Evolutionary conservation across 2,329 filamentous ascomycete genomes (phyloP).

Genomic region (Fusarium sp.): DNA sequence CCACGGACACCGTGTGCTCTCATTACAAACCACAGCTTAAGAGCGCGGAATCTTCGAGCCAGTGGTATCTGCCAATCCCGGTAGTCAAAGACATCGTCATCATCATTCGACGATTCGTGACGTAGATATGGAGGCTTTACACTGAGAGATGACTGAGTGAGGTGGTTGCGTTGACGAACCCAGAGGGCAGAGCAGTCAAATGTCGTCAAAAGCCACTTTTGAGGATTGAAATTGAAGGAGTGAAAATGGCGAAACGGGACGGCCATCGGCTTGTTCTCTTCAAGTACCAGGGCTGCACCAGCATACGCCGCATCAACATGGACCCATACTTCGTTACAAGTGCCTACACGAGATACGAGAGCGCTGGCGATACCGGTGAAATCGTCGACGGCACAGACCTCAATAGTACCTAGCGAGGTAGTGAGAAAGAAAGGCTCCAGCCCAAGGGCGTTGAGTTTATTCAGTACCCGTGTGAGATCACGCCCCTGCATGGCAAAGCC

Average conservation of each 20-base stretch:
- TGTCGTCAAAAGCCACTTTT: constrained; percentile 98
- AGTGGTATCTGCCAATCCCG: constrained; percentile 98
- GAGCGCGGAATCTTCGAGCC: constrained; percentile 85
- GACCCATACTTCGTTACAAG: constrained; percentile 78
- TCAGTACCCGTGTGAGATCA: constrained; percentile 66
- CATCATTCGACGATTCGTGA: constrained; percentile 81
- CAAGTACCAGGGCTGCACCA: constrained; percentile 84
- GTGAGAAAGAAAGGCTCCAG: constrained; percentile 91
- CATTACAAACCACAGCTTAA: constrained; percentile 97
- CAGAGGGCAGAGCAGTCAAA: constrained; percentile 89
- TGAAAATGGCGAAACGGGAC: constrained; percentile 77
- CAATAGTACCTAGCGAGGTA: constrained; percentile 86
- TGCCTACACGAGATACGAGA: constrained; percentile 62
- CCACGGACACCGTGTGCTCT: constrained; percentile 85
- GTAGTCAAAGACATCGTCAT: constrained; percentile 91
- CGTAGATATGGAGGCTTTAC: constrained; percentile 86
- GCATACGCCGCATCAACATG: constrained; percentile 96
- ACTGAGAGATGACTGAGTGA: constrained; percentile 80
- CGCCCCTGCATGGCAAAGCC: constrained; percentile 79
- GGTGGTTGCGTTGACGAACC: constrained; percentile 80
- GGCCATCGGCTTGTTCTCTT: constrained; percentile 82
- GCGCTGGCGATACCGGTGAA: constrained; percentile 68
- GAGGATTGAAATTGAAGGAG: constrained; percentile 95
- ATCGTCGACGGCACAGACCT: constrained; percentile 89
- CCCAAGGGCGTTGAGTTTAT: constrained; percentile 64